phyloP scores from a whole-genome alignment of 192 early-diverging fungal species.

The Gryganskiella cystojenkinii region DNA sequence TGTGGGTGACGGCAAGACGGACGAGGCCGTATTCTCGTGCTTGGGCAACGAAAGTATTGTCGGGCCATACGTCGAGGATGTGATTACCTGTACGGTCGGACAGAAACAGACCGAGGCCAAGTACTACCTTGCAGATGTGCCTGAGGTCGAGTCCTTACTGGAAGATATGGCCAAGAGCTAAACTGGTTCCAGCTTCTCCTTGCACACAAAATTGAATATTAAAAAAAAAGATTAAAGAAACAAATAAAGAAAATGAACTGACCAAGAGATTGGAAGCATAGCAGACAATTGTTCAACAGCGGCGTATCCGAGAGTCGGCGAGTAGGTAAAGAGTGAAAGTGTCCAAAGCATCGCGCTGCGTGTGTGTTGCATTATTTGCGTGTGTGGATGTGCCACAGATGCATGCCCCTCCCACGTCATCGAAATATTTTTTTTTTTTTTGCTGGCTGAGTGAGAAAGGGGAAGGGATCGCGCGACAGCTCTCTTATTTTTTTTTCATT shows the following conservation, averaged over 20 bases:
- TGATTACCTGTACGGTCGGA: slow-evolving; percentile 93
- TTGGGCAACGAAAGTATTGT: slow-evolving; percentile 61
- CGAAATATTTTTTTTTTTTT: slow-evolving; percentile 9
- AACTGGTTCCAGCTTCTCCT: not conserved
- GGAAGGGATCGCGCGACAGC: not conserved
- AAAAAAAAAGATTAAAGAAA: slow-evolving; percentile 1
- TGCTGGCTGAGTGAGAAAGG: too few relatives aligned
- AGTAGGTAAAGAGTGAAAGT: too few relatives aligned
- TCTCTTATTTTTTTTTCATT: not conserved
- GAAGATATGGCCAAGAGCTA: slow-evolving; percentile 50
- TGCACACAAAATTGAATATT: not conserved
- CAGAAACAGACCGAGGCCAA: slow-evolving; percentile 96
- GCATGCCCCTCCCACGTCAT: not conserved
- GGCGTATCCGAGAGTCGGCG: too few relatives aligned
- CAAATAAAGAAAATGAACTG: not conserved
- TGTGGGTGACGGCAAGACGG: slow-evolving; percentile 95
- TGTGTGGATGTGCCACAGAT: too few relatives aligned
- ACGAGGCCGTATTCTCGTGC: slow-evolving; percentile 93
- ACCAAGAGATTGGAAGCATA: too few relatives aligned
- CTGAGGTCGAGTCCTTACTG: slow-evolving; percentile 59
- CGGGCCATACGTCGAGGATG: slow-evolving; percentile 50
- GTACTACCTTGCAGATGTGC: slow-evolving; percentile 83
- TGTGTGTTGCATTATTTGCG: too few relatives aligned
- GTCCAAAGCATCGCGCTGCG: too few relatives aligned
- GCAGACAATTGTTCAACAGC: too few relatives aligned